These are phyloP conservation scores for Coemansia sp. DNA, from an alignment of 192 early-diverging fungal genomes.

Conservation along the genomic window DNA sequence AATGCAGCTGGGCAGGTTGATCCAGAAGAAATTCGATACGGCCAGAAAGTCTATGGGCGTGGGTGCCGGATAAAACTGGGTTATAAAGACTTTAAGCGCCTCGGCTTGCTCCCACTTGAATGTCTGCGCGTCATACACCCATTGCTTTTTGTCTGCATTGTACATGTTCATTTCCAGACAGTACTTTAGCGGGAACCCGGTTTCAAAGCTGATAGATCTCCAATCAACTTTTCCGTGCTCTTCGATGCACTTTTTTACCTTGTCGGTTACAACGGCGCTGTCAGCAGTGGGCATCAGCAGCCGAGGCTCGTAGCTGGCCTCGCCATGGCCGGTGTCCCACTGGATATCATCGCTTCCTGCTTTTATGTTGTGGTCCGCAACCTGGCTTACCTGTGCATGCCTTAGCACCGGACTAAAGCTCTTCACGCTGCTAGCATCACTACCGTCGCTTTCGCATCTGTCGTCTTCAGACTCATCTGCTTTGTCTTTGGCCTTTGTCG, in stretches of 20 bases:
- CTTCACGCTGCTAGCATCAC: background rate
- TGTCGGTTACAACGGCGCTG: conserved; percentile 5
- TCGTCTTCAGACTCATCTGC: background rate
- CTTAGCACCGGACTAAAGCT: no score
- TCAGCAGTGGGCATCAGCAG: conserved; percentile 5
- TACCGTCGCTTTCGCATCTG: background rate
- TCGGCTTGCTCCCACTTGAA: conserved; percentile 26
- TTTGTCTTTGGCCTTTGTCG: background rate
- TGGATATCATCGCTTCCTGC: conserved; percentile 6
- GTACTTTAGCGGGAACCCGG: conserved; percentile 7
- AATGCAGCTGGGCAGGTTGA: conserved; percentile 21
- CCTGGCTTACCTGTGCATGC: no score
- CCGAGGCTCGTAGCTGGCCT: background rate
- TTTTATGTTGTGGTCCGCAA: background rate
- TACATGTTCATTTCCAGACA: conserved; percentile 29
- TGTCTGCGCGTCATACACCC: conserved; percentile 14
- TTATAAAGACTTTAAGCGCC: conserved; percentile 15
- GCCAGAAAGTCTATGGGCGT: conserved; percentile 31
- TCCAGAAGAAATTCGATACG: conserved; percentile 33
- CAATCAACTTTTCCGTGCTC: conserved; percentile 19
- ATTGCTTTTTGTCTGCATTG: conserved; percentile 13
- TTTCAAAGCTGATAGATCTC: conserved; percentile 10
- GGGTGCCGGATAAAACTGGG: conserved; percentile 24
- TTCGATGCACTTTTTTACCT: conserved; percentile 6
- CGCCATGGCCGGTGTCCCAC: conserved; percentile 29